These are phyloP conservation scores for Lasiodiplodia hormozganensis DNA, from an alignment of 2,329 filamentous ascomycete genomes.

Conservation along the genomic window DNA sequence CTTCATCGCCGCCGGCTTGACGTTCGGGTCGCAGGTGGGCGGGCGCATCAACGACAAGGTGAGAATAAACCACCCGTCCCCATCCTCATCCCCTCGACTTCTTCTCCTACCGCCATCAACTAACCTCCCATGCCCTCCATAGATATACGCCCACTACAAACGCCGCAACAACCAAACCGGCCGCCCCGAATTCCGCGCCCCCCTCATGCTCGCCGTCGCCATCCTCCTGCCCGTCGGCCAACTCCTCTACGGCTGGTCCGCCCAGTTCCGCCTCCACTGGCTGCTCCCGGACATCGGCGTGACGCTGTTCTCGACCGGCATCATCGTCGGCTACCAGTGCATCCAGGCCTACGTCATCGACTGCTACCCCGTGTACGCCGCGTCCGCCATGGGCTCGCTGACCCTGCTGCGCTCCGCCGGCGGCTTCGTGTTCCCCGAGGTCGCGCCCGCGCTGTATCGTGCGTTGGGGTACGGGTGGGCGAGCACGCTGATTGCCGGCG, in stretches of 20 bases:
- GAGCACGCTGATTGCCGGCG: constrained; percentile 56
- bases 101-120: constrained; percentile 41
- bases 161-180: constrained; percentile 55
- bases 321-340: constrained; percentile 35
- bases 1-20: constrained; percentile 67
- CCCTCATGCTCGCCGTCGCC: constrained; percentile 61
- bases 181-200: constrained; percentile 57
- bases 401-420: constrained; percentile 55
- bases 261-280: constrained; percentile 53
- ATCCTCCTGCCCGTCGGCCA: constrained; percentile 60
- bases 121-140: constrained; percentile 17
- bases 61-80: constrained; percentile 43
- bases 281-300: constrained; percentile 33
- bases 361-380: constrained; percentile 52
- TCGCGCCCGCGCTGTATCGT: constrained; percentile 53
- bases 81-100: constrained; percentile 30
- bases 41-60: constrained; percentile 60
- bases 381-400: constrained; percentile 57
- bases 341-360: constrained; percentile 36
- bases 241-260: constrained; percentile 66
- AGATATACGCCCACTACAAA: constrained; percentile 39
- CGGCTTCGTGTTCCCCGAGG: constrained; percentile 55
- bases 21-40: constrained; percentile 52
- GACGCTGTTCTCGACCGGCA: constrained; percentile 31
- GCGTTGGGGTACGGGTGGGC: constrained; percentile 58